A percentile compares a stretch with the other conserved stretches of the same genome.
Evolutionary conservation across 495 filamentous ascomycete species (phyloP).

Genomic region (Melanomma pulvis-pyrius): DNA sequence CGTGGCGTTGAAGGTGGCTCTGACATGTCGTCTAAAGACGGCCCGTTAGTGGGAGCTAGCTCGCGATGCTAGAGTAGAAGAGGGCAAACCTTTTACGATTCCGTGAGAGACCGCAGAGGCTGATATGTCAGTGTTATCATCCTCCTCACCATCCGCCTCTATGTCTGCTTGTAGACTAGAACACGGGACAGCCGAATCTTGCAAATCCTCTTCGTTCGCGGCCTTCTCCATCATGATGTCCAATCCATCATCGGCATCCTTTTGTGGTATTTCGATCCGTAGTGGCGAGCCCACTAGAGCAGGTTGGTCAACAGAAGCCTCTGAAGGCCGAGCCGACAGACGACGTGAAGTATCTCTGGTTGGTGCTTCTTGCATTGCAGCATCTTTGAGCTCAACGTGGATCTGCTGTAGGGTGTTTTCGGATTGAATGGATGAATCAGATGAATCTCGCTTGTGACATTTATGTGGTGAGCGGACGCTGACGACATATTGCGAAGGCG

Average conservation of each 20-base stretch:
- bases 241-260: background rate
- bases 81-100: too few relatives aligned
- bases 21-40: background rate
- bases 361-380: background rate
- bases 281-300: background rate
- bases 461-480: background rate
- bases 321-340: background rate
- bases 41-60: background rate
- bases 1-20: background rate
- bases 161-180: background rate
- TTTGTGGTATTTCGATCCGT: background rate
- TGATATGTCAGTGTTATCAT: background rate
- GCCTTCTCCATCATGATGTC: background rate
- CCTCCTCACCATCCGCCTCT: background rate
- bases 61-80: too few relatives aligned
- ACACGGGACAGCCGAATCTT: background rate
- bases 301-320: background rate
- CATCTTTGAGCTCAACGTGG: background rate
- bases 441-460: background rate
- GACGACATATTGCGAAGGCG: background rate
- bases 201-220: background rate
- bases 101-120: too few relatives aligned
- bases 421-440: background rate
- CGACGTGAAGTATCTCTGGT: background rate
- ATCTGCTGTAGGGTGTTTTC: background rate